These are phyloP conservation scores for Cordyceps cicadae DNA, from an alignment of 2,329 filamentous ascomycete species.

Conservation along the genomic window DNA sequence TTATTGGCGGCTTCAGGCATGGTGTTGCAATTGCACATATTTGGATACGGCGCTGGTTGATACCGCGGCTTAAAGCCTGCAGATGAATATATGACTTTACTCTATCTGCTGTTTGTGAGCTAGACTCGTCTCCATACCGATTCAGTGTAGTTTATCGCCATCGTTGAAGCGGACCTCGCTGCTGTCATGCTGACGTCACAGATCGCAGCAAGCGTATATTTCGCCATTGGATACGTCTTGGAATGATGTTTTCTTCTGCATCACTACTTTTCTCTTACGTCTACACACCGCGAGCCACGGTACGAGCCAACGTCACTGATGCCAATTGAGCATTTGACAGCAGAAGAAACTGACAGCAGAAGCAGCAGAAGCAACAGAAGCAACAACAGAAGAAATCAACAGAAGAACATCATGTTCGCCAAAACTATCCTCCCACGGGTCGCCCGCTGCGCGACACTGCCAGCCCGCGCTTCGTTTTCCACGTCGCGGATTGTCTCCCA, in stretches of 20 bases:
- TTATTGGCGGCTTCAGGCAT: constrained; percentile 9
- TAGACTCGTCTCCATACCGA: too few species aligned
- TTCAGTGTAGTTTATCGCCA: not conserved
- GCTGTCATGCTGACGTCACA: constrained; percentile 11
- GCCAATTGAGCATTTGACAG: not conserved
- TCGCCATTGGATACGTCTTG: constrained; percentile 5
- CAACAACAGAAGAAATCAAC: too few species aligned
- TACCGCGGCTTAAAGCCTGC: constrained; percentile 12
- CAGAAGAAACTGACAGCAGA: too few species aligned
- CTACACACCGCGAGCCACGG: not conserved
- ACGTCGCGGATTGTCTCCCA: not conserved
- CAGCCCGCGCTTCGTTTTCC: not conserved
- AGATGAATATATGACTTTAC: constrained; percentile 13
- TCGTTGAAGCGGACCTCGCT: not conserved
- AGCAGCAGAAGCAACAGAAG: too few species aligned
- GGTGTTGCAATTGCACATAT: constrained; percentile 11
- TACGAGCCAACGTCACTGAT: not conserved
- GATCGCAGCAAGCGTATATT: not conserved
- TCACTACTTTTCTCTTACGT: not conserved
- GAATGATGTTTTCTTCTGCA: not conserved
- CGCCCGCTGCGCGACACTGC: not conserved
- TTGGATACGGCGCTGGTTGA: constrained; percentile 12
- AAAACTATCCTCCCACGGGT: constrained; percentile 2
- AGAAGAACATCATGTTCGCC: not conserved
- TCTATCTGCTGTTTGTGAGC: not conserved